Evolutionary conservation across 164 flowering plant species (phyloP), one percentile per base, ranked within the genome.

Genomic region (Warburgia ugandensis): DNA sequence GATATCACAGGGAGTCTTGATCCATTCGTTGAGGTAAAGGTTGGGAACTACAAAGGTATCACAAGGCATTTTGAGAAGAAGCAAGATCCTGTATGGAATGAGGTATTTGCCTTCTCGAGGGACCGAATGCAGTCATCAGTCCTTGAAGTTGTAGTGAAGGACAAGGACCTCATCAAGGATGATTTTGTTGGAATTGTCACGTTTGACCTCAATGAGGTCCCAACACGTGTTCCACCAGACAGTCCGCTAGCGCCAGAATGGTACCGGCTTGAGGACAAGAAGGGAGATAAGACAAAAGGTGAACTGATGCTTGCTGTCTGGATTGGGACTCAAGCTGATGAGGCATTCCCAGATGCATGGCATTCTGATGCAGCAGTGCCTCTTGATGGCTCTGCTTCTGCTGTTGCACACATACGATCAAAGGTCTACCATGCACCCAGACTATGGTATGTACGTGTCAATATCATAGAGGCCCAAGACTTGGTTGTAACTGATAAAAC

Each of bases 281-380:
- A 76, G 47, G 86, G 86, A 17, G 89, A 86, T 46, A 84, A 72
- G 69, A 27, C 70, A 22, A 86, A 72, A 59, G 86, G 94, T 8
- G 97, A 90, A 71, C 52, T 90, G 51, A 90, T 90, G 97, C 76
- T 90, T 30, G 97, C 97, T 9, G 83, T 90, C 33, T 90, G 97
- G 97, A 77, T 89, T 41, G 97, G 97, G 14, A 89, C 97, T 4
- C 97, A 89, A 59, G 94, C 97, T 17, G 94, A 89, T 53, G 95
- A 89, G 61, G 87, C 95, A 19, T 90, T 84, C 60, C 71, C 88
- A 22, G 94, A 90, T 60, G 95, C 97, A 14, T 86, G 91, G 88
- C 97, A 82, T 65, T 86, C 97, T 46, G 97, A 90, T 65, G 84
- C 97, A 37, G 87, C 83, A 17, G 65, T 29, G 1, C 25, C 68